Base-by-base conservation (phyloP, 495 filamentous ascomycete genomes). In the Aspergillus nanangensis region DNA sequence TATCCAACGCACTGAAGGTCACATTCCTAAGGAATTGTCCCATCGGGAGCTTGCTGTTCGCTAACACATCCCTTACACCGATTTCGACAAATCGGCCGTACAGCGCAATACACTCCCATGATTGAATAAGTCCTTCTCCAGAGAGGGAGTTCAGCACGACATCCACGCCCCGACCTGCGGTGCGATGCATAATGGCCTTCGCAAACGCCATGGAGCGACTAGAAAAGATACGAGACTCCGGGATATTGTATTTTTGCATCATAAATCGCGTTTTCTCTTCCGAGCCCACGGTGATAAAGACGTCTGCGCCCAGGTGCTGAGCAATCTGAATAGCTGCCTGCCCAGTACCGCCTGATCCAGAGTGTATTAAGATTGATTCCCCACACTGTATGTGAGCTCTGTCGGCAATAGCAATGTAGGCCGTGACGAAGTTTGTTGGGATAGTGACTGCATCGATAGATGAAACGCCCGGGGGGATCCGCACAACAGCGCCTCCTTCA, bases 271-370 rank as follows among this genome's bases (percentile, higher is more conserved):
- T n/a, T n/a, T 54, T 51, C 74, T 76, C 64, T 85, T 83, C 29
- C 79, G 72, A 1, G 73, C 80, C 72, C 2, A 83, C 80, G 0
- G 83, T 86, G 0, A 67, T 71, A 48, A 76, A 83, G 9, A 86
- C 67, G 38, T 79, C 72, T 1, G 81, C 80, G 2, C 77, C 80
- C 8, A 76, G 53, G 62, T 76, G 68, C 41, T 81, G 72, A 0
- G 80, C 79, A 1, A 87, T 42, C 38, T 64, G 61, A 48, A 86
- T 81, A 5, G 81, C 77, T 11, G 81, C 80, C 55, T 86, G 82
- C 3, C 82, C 82, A 4, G 83, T 75, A 24, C 75, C 76, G 23
- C 81, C 79, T 4, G 80, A 71, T 14, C 74, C 83, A 5, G 70
- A 57, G 27, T 70, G 66, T n/a, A 70, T 61, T 8, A 70, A 43